Conservation (phyloP, 1,139 yeast genomes). For the Kluyveromyces marxianus region DNA sequence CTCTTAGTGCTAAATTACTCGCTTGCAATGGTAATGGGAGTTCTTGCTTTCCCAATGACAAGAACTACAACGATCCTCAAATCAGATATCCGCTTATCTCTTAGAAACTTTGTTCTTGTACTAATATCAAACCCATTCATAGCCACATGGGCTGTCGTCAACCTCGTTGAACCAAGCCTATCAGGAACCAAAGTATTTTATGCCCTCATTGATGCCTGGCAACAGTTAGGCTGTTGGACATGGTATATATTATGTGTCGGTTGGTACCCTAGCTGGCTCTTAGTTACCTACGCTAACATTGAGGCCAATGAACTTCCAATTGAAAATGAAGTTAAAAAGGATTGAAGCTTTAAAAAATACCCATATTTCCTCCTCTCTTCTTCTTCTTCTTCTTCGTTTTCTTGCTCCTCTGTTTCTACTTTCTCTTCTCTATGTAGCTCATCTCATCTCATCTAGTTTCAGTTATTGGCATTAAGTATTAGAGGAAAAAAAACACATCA, state of each 20-base stretch:
- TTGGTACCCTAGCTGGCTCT: constrained; percentile 81
- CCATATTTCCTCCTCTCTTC: too few relatives aligned
- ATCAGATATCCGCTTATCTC: constrained; percentile 16
- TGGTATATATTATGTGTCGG: constrained; percentile 70
- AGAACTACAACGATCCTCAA: constrained; percentile 36
- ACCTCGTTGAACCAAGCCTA: constrained; percentile 29
- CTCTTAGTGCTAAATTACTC: constrained; percentile 79
- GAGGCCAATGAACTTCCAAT: constrained; percentile 1
- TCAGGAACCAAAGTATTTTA: constrained; percentile 36
- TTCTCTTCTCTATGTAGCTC: too few relatives aligned
- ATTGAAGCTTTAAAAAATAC: neutral
- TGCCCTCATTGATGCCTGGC: constrained; percentile 58
- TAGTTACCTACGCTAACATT: constrained; percentile 32
- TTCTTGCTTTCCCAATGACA: constrained; percentile 63
- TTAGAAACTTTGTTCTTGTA: constrained; percentile 32
- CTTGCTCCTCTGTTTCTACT: too few relatives aligned
- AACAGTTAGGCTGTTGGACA: constrained; percentile 74
- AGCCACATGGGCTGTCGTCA: constrained; percentile 34
- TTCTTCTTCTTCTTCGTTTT: too few relatives aligned
- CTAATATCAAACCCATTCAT: constrained; percentile 51
- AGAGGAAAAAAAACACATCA: too few relatives aligned
- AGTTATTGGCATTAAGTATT: too few relatives aligned
- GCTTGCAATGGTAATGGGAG: constrained; percentile 62
- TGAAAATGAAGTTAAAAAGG: neutral
- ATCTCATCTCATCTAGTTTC: too few relatives aligned